These are phyloP conservation scores for Blastobotrys serpentis DNA, from an alignment of 1,139 yeast species.

Conservation along the genomic window DNA sequence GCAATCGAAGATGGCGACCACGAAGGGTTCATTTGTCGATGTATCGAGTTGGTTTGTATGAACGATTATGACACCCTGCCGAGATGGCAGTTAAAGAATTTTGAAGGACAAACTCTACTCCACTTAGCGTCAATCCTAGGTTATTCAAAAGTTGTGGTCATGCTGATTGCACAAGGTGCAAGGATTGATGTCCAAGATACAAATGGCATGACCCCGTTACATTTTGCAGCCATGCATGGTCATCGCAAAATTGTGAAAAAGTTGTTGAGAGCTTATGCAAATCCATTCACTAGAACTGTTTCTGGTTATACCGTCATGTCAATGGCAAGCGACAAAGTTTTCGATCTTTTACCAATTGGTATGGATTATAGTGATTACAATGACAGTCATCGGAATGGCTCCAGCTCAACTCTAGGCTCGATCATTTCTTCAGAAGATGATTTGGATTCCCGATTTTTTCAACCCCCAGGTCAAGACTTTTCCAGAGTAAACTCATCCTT, in stretches of 20 bases:
- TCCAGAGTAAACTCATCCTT: constrained; percentile 5
- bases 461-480: constrained; percentile 4
- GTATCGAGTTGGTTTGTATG: constrained; percentile 30
- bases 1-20: constrained; percentile 20
- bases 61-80: constrained; percentile 37
- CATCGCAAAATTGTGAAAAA: constrained; percentile 59
- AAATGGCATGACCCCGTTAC: constrained; percentile 84
- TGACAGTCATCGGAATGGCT: constrained; percentile 23
- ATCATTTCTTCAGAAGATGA: constrained; percentile 11
- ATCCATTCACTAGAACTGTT: constrained; percentile 53
- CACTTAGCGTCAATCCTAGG: constrained; percentile 82
- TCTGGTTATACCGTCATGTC: constrained; percentile 50
- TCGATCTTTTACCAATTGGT: constrained; percentile 33
- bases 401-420: constrained; percentile 27
- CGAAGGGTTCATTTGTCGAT: constrained; percentile 30
- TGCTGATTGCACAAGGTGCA: constrained; percentile 75
- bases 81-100: constrained; percentile 78
- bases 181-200: constrained; percentile 71
- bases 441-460: constrained; percentile 1
- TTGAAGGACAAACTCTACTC: constrained; percentile 81
- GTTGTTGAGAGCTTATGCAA: constrained; percentile 56
- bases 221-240: constrained; percentile 78
- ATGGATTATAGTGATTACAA: constrained; percentile 30
- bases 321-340: constrained; percentile 61
- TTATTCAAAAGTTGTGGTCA: constrained; percentile 58